Conservation (phyloP, 1,284 basidiomycete genomes). For the Vanrija sp. region DNA sequence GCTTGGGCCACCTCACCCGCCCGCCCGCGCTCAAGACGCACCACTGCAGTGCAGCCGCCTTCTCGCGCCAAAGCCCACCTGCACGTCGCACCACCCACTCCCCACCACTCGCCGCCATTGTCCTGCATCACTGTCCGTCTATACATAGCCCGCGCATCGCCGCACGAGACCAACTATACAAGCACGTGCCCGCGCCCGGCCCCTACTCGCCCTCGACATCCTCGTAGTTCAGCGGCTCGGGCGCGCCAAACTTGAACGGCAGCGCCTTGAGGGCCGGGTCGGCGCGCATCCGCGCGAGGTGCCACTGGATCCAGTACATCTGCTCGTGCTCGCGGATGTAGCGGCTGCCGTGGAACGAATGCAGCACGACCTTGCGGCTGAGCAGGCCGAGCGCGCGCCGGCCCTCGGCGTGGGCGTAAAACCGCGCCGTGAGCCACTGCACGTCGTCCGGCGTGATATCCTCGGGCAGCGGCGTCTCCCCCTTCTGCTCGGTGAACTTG, state of each 20-base stretch:
- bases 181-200: too few species aligned
- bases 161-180: too few species aligned
- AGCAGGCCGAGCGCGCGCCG: conserved; percentile 13
- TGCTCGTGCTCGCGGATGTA: conserved; percentile 17
- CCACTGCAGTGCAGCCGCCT: too few species aligned
- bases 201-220: background rate
- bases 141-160: too few species aligned
- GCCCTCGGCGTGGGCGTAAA: conserved; percentile 9
- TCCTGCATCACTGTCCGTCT: too few species aligned
- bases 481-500: conserved; percentile 7
- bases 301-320: conserved; percentile 17
- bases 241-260: conserved; percentile 6
- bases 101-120: too few species aligned
- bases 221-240: conserved; percentile 1
- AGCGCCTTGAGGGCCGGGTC: conserved; percentile 3
- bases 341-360: conserved; percentile 8
- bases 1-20: too few species aligned
- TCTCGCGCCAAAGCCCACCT: too few species aligned
- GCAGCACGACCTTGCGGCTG: conserved; percentile 8
- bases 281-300: conserved; percentile 6
- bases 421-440: conserved; percentile 8
- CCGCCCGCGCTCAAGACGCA: too few species aligned
- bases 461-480: conserved; percentile 2
- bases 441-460: conserved; percentile 9
- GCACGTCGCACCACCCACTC: too few species aligned